A percentile compares a stretch with the other conserved stretches of the same genome.
phyloP scores from a whole-genome alignment of 2,329 filamentous ascomycete genomes.

The Cercospora sp. region DNA sequence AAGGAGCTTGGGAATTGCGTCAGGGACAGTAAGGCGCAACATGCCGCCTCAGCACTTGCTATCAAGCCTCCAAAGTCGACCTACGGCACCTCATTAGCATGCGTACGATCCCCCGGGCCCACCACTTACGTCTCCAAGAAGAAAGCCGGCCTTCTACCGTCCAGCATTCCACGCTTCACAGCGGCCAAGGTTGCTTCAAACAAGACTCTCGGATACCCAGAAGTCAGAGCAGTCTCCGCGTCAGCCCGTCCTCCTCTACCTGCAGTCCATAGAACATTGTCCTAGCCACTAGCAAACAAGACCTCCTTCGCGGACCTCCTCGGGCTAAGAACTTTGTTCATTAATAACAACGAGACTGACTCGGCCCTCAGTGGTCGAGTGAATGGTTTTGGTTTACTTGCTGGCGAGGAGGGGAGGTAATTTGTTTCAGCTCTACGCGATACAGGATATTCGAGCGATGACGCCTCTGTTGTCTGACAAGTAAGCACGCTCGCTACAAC shows the following conservation, averaged over 20 bases:
- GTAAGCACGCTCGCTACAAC: slow-evolving; percentile 1
- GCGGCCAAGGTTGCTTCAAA: slow-evolving; percentile 68
- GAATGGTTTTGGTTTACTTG: background rate
- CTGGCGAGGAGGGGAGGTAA: slow-evolving; percentile 1
- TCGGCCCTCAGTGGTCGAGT: slow-evolving; percentile 1
- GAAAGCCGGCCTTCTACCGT: background rate
- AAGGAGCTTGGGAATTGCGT: slow-evolving; percentile 1
- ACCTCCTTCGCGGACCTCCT: slow-evolving; percentile 1
- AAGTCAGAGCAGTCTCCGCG: slow-evolving; percentile 62
- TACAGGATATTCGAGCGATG: background rate
- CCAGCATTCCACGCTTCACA: slow-evolving; percentile 54
- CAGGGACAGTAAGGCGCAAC: slow-evolving; percentile 44
- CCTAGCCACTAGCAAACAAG: background rate
- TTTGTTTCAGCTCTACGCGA: background rate
- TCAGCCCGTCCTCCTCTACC: slow-evolving; percentile 38
- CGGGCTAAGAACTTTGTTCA: background rate
- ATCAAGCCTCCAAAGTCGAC: slow-evolving; percentile 20
- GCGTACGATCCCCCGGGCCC: background rate
- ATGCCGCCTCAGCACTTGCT: slow-evolving; percentile 48
- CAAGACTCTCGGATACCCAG: slow-evolving; percentile 84
- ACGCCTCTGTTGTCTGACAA: slow-evolving; percentile 1
- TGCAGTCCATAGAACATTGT: background rate
- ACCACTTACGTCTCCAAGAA: background rate
- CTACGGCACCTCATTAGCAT: background rate
- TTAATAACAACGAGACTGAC: background rate